Evolutionary conservation across 106 monocot species (phyloP), one percentile per base, ranked within the genome.

Genomic region (Alisma plantagoaquatica): DNA sequence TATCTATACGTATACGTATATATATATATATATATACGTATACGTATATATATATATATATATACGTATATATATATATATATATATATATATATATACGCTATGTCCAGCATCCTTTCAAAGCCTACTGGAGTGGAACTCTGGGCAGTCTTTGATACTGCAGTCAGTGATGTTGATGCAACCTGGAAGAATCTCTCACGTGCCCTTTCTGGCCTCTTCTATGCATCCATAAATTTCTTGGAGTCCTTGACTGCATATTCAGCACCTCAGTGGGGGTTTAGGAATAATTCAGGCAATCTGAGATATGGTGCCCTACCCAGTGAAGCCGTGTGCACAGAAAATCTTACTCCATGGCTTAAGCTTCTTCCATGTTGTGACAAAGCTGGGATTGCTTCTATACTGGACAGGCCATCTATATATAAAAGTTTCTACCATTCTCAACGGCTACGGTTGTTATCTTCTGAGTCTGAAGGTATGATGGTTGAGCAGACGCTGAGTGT

Each of bases 291-390:
- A 41, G 75, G 71, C 52, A 74, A 76, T 50, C 16, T 89, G 31
- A 68, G 84, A 58, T 98, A 98, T 82, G 96, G 84, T 42, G 88
- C 96, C 57, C 49, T 98, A 49, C 96, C 89, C 20, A 79, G 96
- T 31, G 96, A 98, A 71, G 96, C 89, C 20, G 85, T 98, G 28
- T 89, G 96, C 59, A 98, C 96, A 9, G 96, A 98, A 62, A 98
- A 98, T 71, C 81, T 98, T 12, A 89, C 96, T 67, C 96, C 96
- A 30, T 98, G 96, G 96, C 79, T 98, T 41, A 98, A 98, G 62
- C 84, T 89, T 65, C 77, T 98, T 27, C 96, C 89, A 20, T 98
- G 96, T 49, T 75, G 89, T 53, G 96, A 98, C 54, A 98, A 85
- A 63, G 75, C 84, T 65, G 96, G 96, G 3, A 44, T 98, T 49